Conservation (phyloP, 2,329 filamentous ascomycete genomes). For the Lecanicillium sp. region DNA sequence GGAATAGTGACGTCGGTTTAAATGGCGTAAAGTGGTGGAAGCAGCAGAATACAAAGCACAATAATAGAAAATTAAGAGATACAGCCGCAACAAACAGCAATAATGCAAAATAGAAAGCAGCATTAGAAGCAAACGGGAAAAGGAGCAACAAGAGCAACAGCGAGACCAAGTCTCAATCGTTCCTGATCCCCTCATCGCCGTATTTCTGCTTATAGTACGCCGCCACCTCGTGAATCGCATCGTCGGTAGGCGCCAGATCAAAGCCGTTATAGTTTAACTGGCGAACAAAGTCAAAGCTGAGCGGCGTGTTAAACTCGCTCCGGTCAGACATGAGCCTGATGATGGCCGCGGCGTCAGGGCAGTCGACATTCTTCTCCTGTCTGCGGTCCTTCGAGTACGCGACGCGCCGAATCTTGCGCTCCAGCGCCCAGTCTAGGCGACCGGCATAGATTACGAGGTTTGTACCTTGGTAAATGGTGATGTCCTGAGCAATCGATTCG, state of each 20-base stretch:
- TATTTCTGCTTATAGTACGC: conserved; percentile 15
- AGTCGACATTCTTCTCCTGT: conserved; percentile 13
- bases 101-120: no score
- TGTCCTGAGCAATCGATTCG: conserved; percentile 20
- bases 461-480: conserved; percentile 18
- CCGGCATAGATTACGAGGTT: conserved; percentile 22
- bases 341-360: conserved; percentile 16
- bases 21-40: no score
- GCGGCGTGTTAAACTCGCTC: conserved; percentile 5
- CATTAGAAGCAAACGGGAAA: no score
- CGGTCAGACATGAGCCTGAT: conserved; percentile 13
- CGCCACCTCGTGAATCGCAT: conserved; percentile 13
- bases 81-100: no score
- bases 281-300: conserved; percentile 16
- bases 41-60: no score
- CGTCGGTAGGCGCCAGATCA: conserved; percentile 14
- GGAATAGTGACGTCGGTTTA: no score
- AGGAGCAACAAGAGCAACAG: no score
- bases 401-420: conserved; percentile 22
- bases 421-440: conserved; percentile 21
- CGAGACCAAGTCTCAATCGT: not conserved
- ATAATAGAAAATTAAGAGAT: no score
- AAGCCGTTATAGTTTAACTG: conserved; percentile 16
- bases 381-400: conserved; percentile 11
- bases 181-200: conserved; percentile 7